Base-by-base conservation (phyloP, 768 basidiomycete species). In the Amanita subjunquillea region DNA sequence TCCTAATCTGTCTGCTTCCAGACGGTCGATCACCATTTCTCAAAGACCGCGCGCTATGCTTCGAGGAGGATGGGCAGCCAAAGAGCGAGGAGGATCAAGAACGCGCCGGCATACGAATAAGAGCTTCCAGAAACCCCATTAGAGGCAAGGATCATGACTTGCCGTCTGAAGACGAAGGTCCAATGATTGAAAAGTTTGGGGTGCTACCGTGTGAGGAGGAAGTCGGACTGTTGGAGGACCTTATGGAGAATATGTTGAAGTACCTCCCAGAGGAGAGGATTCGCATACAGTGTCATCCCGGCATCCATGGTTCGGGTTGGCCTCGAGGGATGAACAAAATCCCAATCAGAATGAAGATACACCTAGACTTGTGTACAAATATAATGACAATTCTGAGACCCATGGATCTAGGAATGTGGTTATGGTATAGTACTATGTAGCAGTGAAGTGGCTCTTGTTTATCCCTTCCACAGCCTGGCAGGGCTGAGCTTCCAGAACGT, bases 261-360 rank as follows among this genome's bases (percentile, higher is more conserved):
- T 72, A 71, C 62, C 50, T 46, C 17, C 73, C 71, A n/a, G 61
- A 72, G 66, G 72, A 72, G 38, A 71, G 73, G 56, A 67, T 72
- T 54, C 12, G 39, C 2, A 69, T 70, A 51, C 40, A 51, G 10
- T 25, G 67, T 74, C 36, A 48, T 70, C 17, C 32, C 39, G 7
- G 27, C 27, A 29, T 29, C 27, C 17, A 17, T 17, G 17, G 17
- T 17, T 17, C 17, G 17, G 17, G 17, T 17, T 17, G 17, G 17
- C 17, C 17, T 17, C 17, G 17, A 17, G 17, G 17, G 17, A 17
- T 17, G 17, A 17, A 17, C 17, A 17, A 17, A 17, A 17, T 17
- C 17, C 17, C 17, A 17, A 17, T 17, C 17, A 17, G 17, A 17
- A 17, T 17, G 17, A 17, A 17, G 1, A 17, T n/a, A n/a, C n/a